phyloP scores from a whole-genome alignment of 2,329 filamentous ascomycete species.

The Scytalidium lignicola region DNA sequence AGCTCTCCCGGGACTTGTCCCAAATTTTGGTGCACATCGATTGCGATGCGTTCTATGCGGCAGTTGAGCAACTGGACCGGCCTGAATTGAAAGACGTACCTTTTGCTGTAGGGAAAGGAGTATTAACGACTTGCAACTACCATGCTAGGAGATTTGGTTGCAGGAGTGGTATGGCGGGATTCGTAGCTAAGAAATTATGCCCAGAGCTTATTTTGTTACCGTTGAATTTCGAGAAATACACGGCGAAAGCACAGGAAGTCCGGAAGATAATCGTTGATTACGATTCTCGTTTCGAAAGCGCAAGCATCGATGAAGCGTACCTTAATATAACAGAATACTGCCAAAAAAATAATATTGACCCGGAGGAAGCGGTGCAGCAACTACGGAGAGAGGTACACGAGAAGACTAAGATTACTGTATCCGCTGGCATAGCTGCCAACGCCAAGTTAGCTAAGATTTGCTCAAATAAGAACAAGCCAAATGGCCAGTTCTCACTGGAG shows the following conservation, averaged over 20 bases:
- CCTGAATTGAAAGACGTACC: slow-evolving; percentile 83
- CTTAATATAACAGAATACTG: slow-evolving; percentile 92
- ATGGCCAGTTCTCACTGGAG: slow-evolving; percentile 78
- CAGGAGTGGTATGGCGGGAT: slow-evolving; percentile 91
- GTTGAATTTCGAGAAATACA: slow-evolving; percentile 87
- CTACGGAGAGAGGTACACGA: slow-evolving; percentile 73
- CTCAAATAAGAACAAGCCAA: slow-evolving; percentile 93
- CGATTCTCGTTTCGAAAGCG: slow-evolving; percentile 85
- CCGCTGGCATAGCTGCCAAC: slow-evolving; percentile 90
- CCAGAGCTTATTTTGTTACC: slow-evolving; percentile 78
- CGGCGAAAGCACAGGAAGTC: slow-evolving; percentile 82
- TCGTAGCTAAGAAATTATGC: slow-evolving; percentile 91
- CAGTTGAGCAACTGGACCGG: slow-evolving; percentile 78
- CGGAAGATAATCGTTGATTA: slow-evolving; percentile 79
- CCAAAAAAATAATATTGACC: slow-evolving; percentile 56
- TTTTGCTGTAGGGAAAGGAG: slow-evolving; percentile 77
- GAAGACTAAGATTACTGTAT: slow-evolving; percentile 79
- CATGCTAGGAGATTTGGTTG: slow-evolving; percentile 84
- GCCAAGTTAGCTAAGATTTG: slow-evolving; percentile 92
- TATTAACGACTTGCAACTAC: slow-evolving; percentile 74
- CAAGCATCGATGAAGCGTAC: slow-evolving; percentile 94
- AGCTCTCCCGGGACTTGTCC: slow-evolving; percentile 71
- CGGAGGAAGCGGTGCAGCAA: slow-evolving; percentile 70
- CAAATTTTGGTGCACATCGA: slow-evolving; percentile 89
- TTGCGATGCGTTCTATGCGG: slow-evolving; percentile 96